These are phyloP conservation scores for Viola pubescens DNA, from an alignment of 441 rosid genomes.

Conservation along the genomic window DNA sequence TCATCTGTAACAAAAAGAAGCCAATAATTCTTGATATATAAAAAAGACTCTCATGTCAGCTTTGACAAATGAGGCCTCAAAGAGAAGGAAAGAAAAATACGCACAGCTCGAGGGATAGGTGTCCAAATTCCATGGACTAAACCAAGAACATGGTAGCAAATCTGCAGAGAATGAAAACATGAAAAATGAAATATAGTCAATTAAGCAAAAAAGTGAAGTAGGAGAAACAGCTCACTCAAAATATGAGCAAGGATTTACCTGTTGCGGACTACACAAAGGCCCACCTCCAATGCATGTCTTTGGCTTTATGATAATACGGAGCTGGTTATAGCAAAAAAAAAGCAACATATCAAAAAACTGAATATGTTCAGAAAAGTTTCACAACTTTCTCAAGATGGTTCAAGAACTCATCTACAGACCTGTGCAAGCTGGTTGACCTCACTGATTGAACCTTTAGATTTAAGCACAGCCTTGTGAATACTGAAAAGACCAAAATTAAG, in stretches of 20 bases:
- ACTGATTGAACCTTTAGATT: constrained; percentile 73
- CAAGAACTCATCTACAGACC: constrained; percentile 45
- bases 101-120: constrained; percentile 86
- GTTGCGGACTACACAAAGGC: constrained; percentile 85
- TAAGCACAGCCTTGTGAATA: constrained; percentile 73
- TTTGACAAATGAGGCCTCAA: constrained; percentile 1
- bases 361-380: constrained; percentile 7
- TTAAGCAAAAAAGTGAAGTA: constrained; percentile 7
- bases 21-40: not conserved
- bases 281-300: constrained; percentile 64
- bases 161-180: constrained; percentile 42
- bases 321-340: constrained; percentile 43
- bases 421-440: constrained; percentile 94
- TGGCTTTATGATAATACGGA: constrained; percentile 84
- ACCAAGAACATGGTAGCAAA: constrained; percentile 95
- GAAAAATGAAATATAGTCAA: constrained; percentile 16
- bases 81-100: constrained; percentile 24
- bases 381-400: constrained; percentile 13
- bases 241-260: constrained; percentile 40
- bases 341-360: constrained; percentile 18
- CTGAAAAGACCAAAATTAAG: constrained; percentile 39
- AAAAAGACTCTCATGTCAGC: constrained; percentile 5
- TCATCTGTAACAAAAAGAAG: constrained; percentile 42
- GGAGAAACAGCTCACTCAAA: constrained; percentile 16
- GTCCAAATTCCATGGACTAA: constrained; percentile 96